Evolutionary conservation across 1,284 basidiomycete species (phyloP).

Genomic region (Hypsizygus ulmarius): DNA sequence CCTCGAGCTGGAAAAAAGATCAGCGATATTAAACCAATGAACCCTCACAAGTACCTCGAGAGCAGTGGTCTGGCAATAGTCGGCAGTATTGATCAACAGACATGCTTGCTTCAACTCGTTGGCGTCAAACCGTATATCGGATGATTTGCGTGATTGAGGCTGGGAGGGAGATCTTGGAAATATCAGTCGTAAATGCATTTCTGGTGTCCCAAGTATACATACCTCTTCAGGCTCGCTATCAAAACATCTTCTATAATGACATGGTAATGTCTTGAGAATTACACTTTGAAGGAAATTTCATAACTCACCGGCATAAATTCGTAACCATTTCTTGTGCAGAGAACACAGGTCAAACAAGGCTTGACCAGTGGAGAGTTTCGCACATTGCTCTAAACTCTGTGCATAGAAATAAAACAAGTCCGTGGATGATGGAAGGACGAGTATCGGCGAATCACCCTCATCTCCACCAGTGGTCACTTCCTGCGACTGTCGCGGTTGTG

Average conservation of each 20-base stretch:
- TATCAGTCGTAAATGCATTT: neutral
- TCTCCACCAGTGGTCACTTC: constrained; percentile 50
- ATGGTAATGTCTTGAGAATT: constrained; percentile 1
- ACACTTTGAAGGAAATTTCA: neutral
- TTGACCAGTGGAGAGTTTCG: constrained; percentile 79
- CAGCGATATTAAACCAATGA: constrained; percentile 1
- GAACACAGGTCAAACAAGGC: constrained; percentile 77
- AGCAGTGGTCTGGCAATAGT: constrained; percentile 94
- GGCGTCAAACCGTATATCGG: constrained; percentile 73
- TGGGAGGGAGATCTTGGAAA: constrained; percentile 10
- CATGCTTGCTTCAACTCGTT: constrained; percentile 79
- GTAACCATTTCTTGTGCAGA: constrained; percentile 91
- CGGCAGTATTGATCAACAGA: constrained; percentile 92
- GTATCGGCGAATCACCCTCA: constrained; percentile 52
- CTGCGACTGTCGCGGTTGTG: constrained; percentile 59
- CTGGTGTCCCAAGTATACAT: constrained; percentile 12
- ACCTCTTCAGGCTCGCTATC: constrained; percentile 70
- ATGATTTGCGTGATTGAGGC: constrained; percentile 60
- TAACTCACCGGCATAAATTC: constrained; percentile 79
- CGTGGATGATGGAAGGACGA: constrained; percentile 89
- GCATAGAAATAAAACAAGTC: constrained; percentile 98
- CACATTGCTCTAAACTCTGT: constrained; percentile 92
- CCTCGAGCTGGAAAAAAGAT: constrained; percentile 71
- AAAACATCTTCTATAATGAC: constrained; percentile 76
- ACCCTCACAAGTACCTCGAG: constrained; percentile 54